These are phyloP conservation scores for Cladophialophora exuberans DNA, from an alignment of 2,329 filamentous ascomycete genomes.

Conservation along the genomic window DNA sequence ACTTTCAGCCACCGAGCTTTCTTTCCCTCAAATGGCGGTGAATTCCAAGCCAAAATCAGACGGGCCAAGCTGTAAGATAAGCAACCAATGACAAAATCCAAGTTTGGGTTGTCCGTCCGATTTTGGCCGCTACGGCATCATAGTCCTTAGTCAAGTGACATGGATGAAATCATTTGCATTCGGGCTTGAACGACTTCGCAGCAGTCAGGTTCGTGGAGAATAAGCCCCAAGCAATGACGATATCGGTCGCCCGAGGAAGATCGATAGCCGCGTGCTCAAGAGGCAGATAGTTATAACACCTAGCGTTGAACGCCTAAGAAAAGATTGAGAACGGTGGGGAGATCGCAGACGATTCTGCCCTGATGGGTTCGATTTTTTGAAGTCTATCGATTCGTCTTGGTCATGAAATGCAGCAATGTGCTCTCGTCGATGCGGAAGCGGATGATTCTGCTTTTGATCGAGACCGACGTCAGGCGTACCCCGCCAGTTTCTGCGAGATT, in stretches of 20 bases:
- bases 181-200: too few species aligned
- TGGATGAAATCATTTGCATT: too few species aligned
- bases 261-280: constrained; percentile 5
- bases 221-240: neutral
- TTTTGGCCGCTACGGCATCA: neutral
- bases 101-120: neutral
- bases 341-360: constrained; percentile 4
- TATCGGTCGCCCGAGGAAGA: neutral
- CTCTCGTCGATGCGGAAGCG: constrained; percentile 25
- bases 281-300: constrained; percentile 1
- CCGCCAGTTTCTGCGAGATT: constrained; percentile 14
- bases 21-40: constrained; percentile 9
- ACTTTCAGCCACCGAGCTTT: neutral
- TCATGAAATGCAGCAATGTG: constrained; percentile 17
- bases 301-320: constrained; percentile 1
- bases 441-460: constrained; percentile 15
- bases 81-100: neutral
- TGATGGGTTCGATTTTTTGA: constrained; percentile 31
- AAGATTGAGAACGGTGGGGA: constrained; percentile 1
- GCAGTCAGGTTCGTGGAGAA: neutral
- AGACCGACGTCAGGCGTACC: constrained; percentile 21
- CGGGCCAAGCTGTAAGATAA: constrained; percentile 3
- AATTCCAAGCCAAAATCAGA: constrained; percentile 5
- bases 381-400: constrained; percentile 31
- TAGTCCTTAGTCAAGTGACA: neutral